Percentiles rank a stretch among this genome's conserved stretches.
These are phyloP conservation scores for Cymbidium sinense DNA, from an alignment of 106 monocot species.

Conservation along the genomic window DNA sequence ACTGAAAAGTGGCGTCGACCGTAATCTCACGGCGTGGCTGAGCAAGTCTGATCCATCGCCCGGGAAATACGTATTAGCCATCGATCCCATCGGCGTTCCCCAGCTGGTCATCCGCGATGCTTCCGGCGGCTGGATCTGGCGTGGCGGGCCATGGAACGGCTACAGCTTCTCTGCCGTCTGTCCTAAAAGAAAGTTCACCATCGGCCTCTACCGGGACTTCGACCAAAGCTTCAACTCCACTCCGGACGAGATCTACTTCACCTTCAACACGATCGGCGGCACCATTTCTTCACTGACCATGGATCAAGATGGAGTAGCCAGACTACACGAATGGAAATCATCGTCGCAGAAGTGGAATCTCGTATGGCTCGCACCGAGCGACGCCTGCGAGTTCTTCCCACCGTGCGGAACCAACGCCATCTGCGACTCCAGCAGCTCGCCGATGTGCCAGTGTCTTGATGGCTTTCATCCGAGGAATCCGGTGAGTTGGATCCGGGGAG, in stretches of 20 bases:
- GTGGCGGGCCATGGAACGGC: conserved; percentile 15
- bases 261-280: background rate
- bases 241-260: background rate
- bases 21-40: conserved; percentile 32
- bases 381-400: background rate
- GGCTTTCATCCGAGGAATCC: conserved; percentile 9
- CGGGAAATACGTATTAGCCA: conserved; percentile 8
- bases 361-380: background rate
- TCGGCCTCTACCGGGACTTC: background rate
- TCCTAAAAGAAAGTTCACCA: background rate
- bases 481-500: conserved; percentile 1
- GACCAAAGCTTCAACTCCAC: background rate
- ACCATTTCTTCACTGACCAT: background rate
- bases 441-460: conserved; percentile 7
- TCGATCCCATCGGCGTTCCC: conserved; percentile 4
- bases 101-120: conserved; percentile 15
- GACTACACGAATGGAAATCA: background rate
- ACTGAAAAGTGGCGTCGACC: conserved; percentile 13
- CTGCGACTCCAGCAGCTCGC: background rate
- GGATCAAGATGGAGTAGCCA: background rate
- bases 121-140: background rate
- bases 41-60: conserved; percentile 28
- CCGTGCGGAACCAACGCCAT: conserved; percentile 7
- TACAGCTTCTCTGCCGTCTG: background rate
- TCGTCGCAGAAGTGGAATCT: background rate